Percentiles rank a stretch among this genome's conserved stretches.
These are phyloP conservation scores for Trichoderma afroharzianum DNA, from an alignment of 2,329 filamentous ascomycete species.

Conservation along the genomic window DNA sequence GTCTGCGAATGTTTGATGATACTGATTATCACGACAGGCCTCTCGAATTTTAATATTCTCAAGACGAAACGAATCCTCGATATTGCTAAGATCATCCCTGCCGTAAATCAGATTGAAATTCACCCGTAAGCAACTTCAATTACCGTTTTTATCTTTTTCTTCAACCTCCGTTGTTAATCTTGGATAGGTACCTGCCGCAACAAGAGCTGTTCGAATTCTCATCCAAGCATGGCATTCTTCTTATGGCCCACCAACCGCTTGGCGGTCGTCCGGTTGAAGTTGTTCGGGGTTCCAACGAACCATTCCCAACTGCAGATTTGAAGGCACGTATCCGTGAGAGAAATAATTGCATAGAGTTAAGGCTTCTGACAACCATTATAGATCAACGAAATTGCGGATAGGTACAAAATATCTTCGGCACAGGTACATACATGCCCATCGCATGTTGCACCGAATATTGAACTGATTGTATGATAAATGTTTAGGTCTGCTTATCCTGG, in stretches of 20 bases:
- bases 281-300: neutral
- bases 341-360: rapidly evolving
- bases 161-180: neutral
- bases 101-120: slow-evolving; percentile 1
- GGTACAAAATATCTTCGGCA: neutral
- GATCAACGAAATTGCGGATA: neutral
- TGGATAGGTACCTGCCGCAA: neutral
- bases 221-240: neutral
- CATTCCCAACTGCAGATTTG: neutral
- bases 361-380: neutral
- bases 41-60: slow-evolving; percentile 10
- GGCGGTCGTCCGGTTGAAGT: neutral
- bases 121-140: neutral
- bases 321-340: neutral
- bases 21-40: neutral
- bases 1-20: neutral
- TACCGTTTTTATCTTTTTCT: neutral
- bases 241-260: slow-evolving; percentile 5
- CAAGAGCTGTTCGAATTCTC: slow-evolving; percentile 1
- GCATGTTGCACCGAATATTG: neutral
- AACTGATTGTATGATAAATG: neutral
- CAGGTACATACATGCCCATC: neutral
- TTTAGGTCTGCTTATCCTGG: slow-evolving; percentile 11
- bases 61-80: neutral
- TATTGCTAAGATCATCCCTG: neutral